phyloP scores from a whole-genome alignment of 1,284 basidiomycete species.

The Somion occarium region DNA sequence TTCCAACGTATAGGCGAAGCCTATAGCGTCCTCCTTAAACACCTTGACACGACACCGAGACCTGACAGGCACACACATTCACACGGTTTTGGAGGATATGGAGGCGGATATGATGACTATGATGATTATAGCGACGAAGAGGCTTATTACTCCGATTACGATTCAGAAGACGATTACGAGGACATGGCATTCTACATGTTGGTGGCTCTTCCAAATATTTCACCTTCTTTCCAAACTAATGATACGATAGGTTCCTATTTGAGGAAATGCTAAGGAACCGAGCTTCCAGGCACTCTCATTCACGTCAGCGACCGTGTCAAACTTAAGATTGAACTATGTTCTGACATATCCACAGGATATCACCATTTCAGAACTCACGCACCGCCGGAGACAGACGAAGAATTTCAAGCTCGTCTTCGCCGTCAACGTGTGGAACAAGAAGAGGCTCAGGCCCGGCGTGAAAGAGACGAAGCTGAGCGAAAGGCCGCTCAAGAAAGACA shows the following conservation, averaged over 20 bases:
- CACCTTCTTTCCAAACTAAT: neutral
- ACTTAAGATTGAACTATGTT: neutral
- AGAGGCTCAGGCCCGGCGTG: constrained; percentile 45
- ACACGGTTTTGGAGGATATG: constrained; percentile 20
- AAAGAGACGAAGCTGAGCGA: constrained; percentile 38
- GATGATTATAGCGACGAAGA: constrained; percentile 27
- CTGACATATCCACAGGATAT: constrained; percentile 3
- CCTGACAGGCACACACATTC: constrained; percentile 9
- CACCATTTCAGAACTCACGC: constrained; percentile 12
- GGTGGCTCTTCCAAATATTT: constrained; percentile 12
- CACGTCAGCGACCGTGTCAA: constrained; percentile 20
- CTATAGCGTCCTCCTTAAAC: constrained; percentile 54
- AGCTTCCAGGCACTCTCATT: constrained; percentile 25
- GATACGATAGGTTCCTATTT: constrained; percentile 39
- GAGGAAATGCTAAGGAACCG: constrained; percentile 40
- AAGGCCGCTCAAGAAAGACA: constrained; percentile 44
- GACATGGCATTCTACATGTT: constrained; percentile 41
- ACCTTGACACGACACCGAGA: constrained; percentile 38
- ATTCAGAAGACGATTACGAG: constrained; percentile 25
- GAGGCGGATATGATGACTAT: constrained; percentile 29
- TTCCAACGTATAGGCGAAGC: constrained; percentile 68
- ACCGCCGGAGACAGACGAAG: constrained; percentile 39
- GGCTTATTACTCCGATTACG: constrained; percentile 29
- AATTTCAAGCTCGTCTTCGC: constrained; percentile 48
- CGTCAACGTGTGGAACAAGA: constrained; percentile 47